These are phyloP conservation scores for Boletus subparvulus DNA, from an alignment of 768 basidiomycete species.

Conservation along the genomic window DNA sequence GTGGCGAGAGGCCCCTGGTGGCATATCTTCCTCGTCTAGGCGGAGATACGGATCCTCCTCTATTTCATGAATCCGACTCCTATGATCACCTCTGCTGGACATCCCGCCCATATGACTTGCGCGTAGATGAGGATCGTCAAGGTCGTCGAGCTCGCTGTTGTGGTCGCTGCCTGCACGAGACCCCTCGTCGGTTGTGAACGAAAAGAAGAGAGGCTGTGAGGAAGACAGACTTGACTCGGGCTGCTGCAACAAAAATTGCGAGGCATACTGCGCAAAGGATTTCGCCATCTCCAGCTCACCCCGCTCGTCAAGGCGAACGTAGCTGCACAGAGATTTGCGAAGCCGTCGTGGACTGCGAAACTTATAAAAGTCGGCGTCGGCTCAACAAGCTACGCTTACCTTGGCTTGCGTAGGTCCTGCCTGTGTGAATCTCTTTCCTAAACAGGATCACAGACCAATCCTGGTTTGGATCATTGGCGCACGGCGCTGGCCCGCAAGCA, in stretches of 20 bases:
- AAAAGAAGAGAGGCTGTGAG: conserved; percentile 83
- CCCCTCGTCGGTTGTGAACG: conserved; percentile 76
- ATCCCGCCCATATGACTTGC: conserved; percentile 33
- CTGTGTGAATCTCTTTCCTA: conserved; percentile 22
- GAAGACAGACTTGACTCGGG: conserved; percentile 55
- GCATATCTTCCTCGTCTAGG: conserved; percentile 65
- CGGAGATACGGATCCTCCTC: conserved; percentile 79
- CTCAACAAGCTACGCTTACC: conserved; percentile 13
- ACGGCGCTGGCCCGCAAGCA: no score
- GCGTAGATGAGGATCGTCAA: conserved; percentile 74
- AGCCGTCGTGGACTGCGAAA: conserved; percentile 12
- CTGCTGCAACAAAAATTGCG: conserved; percentile 72
- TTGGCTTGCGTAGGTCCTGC: conserved; percentile 21
- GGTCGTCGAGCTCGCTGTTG: conserved; percentile 62
- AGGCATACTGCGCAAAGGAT: conserved; percentile 80
- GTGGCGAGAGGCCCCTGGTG: conserved; percentile 36
- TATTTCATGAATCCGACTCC: conserved; percentile 34
- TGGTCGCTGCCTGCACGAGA: conserved; percentile 48
- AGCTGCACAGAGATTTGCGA: conserved; percentile 5
- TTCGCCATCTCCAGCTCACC: conserved; percentile 46
- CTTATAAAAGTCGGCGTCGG: conserved; percentile 12
- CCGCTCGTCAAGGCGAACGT: conserved; percentile 18
- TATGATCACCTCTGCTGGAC: conserved; percentile 29
- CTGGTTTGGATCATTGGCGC: neutral
- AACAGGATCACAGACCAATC: neutral